Conservation (phyloP, 2,329 filamentous ascomycete genomes). For the Sclerotinia trifoliorum region DNA sequence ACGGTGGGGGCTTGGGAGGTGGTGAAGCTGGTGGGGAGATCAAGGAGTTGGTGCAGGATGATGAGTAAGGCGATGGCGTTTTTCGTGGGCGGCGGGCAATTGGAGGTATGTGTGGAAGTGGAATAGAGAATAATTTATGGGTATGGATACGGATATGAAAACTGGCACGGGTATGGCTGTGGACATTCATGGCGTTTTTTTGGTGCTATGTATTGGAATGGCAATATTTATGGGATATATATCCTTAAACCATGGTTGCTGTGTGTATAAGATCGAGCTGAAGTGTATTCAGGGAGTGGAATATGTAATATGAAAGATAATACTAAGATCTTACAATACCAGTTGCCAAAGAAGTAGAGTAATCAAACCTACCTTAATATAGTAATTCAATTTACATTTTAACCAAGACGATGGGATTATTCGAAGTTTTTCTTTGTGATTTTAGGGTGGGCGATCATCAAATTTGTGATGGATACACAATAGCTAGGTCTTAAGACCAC, state of each 20-base stretch:
- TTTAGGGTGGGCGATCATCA: too few relatives aligned
- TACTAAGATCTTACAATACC: background rate
- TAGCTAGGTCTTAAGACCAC: too few relatives aligned
- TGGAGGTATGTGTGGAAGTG: background rate
- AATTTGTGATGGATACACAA: too few relatives aligned
- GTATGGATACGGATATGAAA: background rate
- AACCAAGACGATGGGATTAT: background rate
- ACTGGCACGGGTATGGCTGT: background rate
- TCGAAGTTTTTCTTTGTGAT: background rate
- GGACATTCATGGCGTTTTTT: background rate
- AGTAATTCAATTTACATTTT: background rate
- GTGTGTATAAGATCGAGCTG: background rate
- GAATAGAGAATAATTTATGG: background rate
- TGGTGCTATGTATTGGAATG: background rate
- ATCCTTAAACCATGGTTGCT: background rate
- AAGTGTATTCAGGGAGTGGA: background rate
- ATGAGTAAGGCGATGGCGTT: conserved; percentile 40
- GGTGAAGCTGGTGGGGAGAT: conserved; percentile 51
- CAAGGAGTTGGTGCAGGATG: conserved; percentile 64
- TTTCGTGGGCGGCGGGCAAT: too few relatives aligned
- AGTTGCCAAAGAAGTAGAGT: background rate
- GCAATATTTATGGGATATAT: background rate
- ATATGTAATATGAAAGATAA: background rate
- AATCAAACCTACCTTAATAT: background rate
- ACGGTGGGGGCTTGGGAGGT: conserved; percentile 29